phyloP scores from a whole-genome alignment of 768 basidiomycete species.

The Hebeloma cylindrosporum region DNA sequence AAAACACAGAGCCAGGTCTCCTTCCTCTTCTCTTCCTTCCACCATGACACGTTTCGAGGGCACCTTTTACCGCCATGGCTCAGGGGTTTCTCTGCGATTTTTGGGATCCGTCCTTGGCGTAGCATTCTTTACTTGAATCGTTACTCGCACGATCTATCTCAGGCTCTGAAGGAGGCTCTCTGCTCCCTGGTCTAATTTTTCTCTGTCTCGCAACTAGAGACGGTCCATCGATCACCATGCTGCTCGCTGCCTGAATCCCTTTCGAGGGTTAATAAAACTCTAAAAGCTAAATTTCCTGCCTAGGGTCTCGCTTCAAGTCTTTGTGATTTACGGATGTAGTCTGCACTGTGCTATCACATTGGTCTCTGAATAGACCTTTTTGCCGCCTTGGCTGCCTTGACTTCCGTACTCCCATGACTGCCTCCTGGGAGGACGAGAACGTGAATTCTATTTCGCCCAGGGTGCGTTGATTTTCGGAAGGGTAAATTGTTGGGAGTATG shows the following conservation, averaged over 20 bases:
- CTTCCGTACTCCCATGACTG: constrained; percentile 14
- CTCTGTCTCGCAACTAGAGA: too few species aligned
- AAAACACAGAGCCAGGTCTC: constrained; percentile 4
- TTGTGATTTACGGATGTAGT: not conserved
- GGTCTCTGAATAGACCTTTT: constrained; percentile 16
- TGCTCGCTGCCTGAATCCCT: not conserved
- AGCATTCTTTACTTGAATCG: too few species aligned
- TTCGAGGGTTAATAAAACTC: constrained; percentile 17
- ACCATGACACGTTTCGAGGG: constrained; percentile 11
- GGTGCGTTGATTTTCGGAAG: too few species aligned
- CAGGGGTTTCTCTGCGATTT: not conserved
- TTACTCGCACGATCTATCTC: too few species aligned
- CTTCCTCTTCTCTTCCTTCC: constrained; percentile 10
- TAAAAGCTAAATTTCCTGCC: constrained; percentile 12
- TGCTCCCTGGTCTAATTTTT: too few species aligned
- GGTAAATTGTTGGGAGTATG: too few species aligned
- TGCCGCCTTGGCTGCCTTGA: constrained; percentile 5
- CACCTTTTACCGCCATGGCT: constrained; percentile 6
- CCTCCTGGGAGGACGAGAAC: too few species aligned
- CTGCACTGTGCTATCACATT: constrained; percentile 7
- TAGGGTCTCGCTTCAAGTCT: not conserved
- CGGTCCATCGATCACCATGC: constrained; percentile 11
- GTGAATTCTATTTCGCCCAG: too few species aligned
- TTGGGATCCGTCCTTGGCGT: not conserved
- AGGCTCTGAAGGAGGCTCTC: too few species aligned